phyloP scores from a whole-genome alignment of 2,329 filamentous ascomycete species.

The Epichloe glyceriae region DNA sequence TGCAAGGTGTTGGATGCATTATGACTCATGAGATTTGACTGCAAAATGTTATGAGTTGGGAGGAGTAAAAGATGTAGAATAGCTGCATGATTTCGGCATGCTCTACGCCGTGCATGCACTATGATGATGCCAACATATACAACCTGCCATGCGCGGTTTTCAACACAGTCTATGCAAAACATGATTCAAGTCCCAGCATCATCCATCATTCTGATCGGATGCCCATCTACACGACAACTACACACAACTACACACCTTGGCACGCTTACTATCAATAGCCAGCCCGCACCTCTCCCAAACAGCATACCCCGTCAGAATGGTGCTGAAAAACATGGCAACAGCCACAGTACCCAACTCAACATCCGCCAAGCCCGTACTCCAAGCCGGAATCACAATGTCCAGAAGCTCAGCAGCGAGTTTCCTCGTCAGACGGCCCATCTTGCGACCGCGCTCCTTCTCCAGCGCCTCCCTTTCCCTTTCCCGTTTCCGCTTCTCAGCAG shows the following conservation, averaged over 20 bases:
- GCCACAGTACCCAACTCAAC: conserved; percentile 40
- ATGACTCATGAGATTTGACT: too few relatives aligned
- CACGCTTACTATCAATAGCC: conserved; percentile 11
- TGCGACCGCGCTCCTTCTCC: conserved; percentile 17
- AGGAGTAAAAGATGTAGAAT: too few relatives aligned
- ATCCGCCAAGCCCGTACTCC: conserved; percentile 46
- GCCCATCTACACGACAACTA: not conserved
- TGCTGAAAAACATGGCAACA: conserved; percentile 46
- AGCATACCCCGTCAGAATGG: conserved; percentile 44
- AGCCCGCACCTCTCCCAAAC: conserved; percentile 43
- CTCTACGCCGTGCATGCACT: too few relatives aligned
- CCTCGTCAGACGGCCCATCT: conserved; percentile 26
- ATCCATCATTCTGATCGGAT: too few relatives aligned
- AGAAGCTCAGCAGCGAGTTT: conserved; percentile 42
- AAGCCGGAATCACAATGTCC: conserved; percentile 50
- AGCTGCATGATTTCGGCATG: too few relatives aligned
- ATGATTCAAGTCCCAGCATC: too few relatives aligned
- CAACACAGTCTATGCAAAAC: too few relatives aligned
- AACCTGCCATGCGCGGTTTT: too few relatives aligned
- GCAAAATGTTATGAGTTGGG: too few relatives aligned
- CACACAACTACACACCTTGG: too few relatives aligned
- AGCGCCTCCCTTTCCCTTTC: conserved; percentile 20
- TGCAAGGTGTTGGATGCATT: too few relatives aligned
- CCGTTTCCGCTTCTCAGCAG: conserved; percentile 21
- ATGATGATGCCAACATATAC: too few relatives aligned